A percentile compares a stretch with the other conserved stretches of the same genome.
phyloP scores from a whole-genome alignment of 2,329 filamentous ascomycete genomes.

The Xenosphaeropsis pyriputrescens region DNA sequence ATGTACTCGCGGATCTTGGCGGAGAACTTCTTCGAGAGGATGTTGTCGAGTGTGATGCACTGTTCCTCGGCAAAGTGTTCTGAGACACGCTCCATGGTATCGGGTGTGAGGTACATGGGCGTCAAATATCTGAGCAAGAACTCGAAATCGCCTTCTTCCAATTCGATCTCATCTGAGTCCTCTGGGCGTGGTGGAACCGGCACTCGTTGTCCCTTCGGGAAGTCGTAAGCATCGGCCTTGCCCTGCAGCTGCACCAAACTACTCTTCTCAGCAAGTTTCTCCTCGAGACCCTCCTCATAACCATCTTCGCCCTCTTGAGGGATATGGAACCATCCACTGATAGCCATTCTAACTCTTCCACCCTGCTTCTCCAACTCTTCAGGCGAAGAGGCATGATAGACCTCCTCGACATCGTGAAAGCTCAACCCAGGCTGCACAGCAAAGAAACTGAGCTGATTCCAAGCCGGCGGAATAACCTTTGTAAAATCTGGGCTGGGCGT shows the following conservation, averaged over 20 bases:
- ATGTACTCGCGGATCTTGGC: slow-evolving; percentile 57
- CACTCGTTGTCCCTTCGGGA: slow-evolving; percentile 50
- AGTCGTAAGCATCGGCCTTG: slow-evolving; percentile 79
- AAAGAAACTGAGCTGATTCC: slow-evolving; percentile 97
- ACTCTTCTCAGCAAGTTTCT: slow-evolving; percentile 77
- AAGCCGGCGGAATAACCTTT: slow-evolving; percentile 81
- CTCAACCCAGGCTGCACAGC: slow-evolving; percentile 96
- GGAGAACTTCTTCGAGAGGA: slow-evolving; percentile 68
- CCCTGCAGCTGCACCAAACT: slow-evolving; percentile 87
- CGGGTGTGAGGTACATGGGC: slow-evolving; percentile 81
- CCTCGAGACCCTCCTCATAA: slow-evolving; percentile 76
- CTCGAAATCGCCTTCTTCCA: slow-evolving; percentile 70
- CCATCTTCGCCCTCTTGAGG: slow-evolving; percentile 90
- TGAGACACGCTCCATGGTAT: slow-evolving; percentile 70
- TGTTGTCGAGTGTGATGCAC: slow-evolving; percentile 65
- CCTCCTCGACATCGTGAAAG: slow-evolving; percentile 97
- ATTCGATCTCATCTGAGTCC: slow-evolving; percentile 32
- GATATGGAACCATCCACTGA: slow-evolving; percentile 98
- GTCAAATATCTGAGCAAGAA: slow-evolving; percentile 85
- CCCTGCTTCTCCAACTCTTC: slow-evolving; percentile 52
- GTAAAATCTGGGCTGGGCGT: slow-evolving; percentile 66
- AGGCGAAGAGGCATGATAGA: slow-evolving; percentile 56
- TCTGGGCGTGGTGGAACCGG: slow-evolving; percentile 18
- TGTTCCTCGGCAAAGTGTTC: slow-evolving; percentile 72
- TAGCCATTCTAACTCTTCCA: slow-evolving; percentile 83